Conservation (phyloP, 169 alveolate genomes). For the Plasmodium malariae region DNA sequence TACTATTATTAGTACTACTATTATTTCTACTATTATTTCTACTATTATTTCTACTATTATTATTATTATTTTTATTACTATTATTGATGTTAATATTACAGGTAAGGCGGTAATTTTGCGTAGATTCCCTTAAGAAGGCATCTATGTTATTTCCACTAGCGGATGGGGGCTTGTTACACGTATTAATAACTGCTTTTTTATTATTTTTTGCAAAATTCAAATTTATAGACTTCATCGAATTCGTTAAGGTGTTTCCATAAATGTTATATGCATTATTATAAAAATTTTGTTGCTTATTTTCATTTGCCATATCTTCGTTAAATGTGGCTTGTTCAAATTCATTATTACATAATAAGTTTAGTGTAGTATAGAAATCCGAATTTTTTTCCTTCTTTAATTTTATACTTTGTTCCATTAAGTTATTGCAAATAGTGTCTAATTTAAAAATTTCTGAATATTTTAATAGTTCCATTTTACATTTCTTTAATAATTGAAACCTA, state of each 20-base stretch:
- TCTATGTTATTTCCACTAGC: conserved; percentile 4
- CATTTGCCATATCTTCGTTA: background rate
- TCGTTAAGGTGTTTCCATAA: conserved; percentile 48
- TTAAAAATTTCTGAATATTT: conserved; percentile 18
- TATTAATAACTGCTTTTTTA: background rate
- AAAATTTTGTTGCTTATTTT: background rate
- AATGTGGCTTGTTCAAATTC: background rate
- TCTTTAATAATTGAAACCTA: conserved; percentile 15
- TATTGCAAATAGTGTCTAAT: conserved; percentile 2
- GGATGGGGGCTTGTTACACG: background rate
- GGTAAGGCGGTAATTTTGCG: background rate
- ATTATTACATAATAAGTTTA: conserved; percentile 30
- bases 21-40: too few species aligned
- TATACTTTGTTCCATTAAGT: background rate
- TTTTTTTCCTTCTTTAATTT: background rate
- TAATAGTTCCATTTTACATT: background rate
- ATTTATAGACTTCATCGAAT: conserved; percentile 24
- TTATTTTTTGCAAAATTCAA: conserved; percentile 10
- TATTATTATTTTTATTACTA: too few species aligned
- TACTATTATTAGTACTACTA: too few species aligned
- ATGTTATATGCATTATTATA: conserved; percentile 36
- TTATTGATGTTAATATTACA: background rate
- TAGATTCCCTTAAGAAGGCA: conserved; percentile 19
- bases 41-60: too few species aligned
- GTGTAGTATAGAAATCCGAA: background rate